Evolutionary conservation across 306 rosid species (phyloP).

Genomic region (Dryas drummondii): DNA sequence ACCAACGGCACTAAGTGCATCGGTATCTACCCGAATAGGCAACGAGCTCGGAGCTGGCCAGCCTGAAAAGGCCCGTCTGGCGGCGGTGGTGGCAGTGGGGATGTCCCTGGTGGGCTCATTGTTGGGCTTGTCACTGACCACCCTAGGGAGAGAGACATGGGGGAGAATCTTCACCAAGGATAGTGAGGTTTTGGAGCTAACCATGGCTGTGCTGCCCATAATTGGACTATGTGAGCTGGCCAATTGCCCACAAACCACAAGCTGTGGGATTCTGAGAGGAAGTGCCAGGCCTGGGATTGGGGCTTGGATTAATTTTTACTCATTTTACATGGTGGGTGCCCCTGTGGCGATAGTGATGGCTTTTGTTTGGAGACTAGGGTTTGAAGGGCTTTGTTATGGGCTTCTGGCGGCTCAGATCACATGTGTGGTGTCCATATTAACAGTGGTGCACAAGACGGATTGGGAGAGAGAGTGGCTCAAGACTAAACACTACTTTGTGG

Average conservation of each 20-base stretch:
- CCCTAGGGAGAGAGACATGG: slow-evolving; percentile 32
- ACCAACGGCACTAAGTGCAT: slow-evolving; percentile 29
- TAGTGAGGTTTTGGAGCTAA: slow-evolving; percentile 28
- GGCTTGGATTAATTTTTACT: slow-evolving; percentile 33
- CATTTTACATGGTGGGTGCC: slow-evolving; percentile 40
- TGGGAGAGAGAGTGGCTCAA: slow-evolving; percentile 33
- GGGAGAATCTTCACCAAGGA: slow-evolving; percentile 32
- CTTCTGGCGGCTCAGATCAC: slow-evolving; percentile 40
- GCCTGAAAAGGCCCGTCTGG: slow-evolving; percentile 26
- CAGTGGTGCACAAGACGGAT: slow-evolving; percentile 31
- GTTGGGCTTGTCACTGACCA: slow-evolving; percentile 25
- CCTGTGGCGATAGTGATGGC: slow-evolving; percentile 33
- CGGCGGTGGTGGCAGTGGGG: slow-evolving; percentile 22
- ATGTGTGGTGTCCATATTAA: slow-evolving; percentile 27
- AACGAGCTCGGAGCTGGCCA: slow-evolving; percentile 38
- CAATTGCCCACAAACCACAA: slow-evolving; percentile 38
- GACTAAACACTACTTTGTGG: slow-evolving; percentile 20
- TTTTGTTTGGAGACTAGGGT: slow-evolving; percentile 29
- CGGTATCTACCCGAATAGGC: slow-evolving; percentile 34
- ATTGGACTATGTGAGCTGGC: slow-evolving; percentile 38
- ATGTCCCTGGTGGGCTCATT: slow-evolving; percentile 19
- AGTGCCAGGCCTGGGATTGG: slow-evolving; percentile 39
- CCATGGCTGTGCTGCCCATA: slow-evolving; percentile 27
- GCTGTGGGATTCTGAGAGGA: slow-evolving; percentile 40
- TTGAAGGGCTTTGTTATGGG: slow-evolving; percentile 39